Evolutionary conservation across 1,284 basidiomycete genomes (phyloP).

Genomic region (Pseudozyma sp.): DNA sequence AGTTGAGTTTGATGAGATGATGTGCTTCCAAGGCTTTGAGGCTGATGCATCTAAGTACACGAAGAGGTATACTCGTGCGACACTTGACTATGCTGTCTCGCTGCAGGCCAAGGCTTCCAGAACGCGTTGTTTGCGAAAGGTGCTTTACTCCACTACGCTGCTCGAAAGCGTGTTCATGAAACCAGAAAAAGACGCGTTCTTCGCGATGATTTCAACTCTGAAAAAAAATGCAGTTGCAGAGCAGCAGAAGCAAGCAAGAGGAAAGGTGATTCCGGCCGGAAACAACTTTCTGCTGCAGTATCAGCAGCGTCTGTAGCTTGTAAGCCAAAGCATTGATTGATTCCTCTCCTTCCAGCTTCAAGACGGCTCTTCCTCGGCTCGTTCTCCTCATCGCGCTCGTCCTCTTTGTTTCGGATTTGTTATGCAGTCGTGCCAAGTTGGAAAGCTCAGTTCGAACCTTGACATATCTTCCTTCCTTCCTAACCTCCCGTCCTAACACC

Average conservation of each 20-base stretch:
- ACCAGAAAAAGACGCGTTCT: slow-evolving; percentile 1
- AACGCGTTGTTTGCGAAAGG: neutral
- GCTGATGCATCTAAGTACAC: too few species aligned
- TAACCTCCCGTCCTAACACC: neutral
- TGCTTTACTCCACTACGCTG: neutral
- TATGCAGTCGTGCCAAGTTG: neutral
- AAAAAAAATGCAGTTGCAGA: neutral
- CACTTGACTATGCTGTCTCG: neutral
- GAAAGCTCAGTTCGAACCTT: neutral
- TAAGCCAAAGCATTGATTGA: slow-evolving; percentile 11
- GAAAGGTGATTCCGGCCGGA: slow-evolving; percentile 16
- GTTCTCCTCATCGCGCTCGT: neutral
- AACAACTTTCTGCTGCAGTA: slow-evolving; percentile 17
- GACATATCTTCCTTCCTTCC: neutral
- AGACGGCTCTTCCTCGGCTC: neutral
- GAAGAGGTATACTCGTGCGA: slow-evolving; percentile 5
- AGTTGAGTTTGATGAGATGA: too few species aligned
- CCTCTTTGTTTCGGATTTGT: neutral
- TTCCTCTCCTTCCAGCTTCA: neutral
- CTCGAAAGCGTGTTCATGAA: neutral
- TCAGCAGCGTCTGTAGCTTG: slow-evolving; percentile 9
- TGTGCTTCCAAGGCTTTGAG: neutral
- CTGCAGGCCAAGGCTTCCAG: neutral
- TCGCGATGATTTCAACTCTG: neutral
- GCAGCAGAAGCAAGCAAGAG: neutral